Evolutionary conservation across 192 early-diverging fungal genomes (phyloP), one percentile per base, ranked within the genome.

Genomic region (Podila minutissima): DNA sequence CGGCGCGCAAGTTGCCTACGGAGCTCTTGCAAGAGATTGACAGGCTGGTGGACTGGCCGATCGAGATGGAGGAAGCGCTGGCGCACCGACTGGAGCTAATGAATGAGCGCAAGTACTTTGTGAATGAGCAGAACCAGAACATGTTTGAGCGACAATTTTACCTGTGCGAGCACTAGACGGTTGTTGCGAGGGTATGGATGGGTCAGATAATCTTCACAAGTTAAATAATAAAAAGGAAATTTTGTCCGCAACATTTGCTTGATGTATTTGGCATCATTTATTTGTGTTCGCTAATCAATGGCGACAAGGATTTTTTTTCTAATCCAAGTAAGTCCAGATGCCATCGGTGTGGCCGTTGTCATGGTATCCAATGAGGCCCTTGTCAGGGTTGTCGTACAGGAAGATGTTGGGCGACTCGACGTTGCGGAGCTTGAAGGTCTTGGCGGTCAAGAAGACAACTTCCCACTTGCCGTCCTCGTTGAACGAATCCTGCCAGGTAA

Each of bases 21-120:
- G 71, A 72, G 51, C 24, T 72, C 1, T 1, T 72, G 50, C 4
- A 22, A 6, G 26, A 38, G 28, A 65, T 72, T 22, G 33, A 72
- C 37, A 29, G n/a, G 17, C n/a, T 72, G 62, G 50, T 72, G 22
- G 62, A 58, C 29, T 72, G 71, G 62, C 71, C 71, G 2, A 72
- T 72, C n/a, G 26, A 38, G 6, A n/a, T 72, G 62, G 48, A 64
- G 15, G 62, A 72, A 55, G 62, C 71, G 4, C 37, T 48, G 19
- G 15, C 24, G 49, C 62, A 72, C 32, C 71, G 62, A 0, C 6
- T 64, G 15, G 62, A 64, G 13, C 20, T 72, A 53, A 72, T 72
- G 71, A 58, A 59, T 15, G 71, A 72, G 35, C 62, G 71, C 33
- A 59, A 58, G 53, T 65, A 29, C 8, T 38, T 72, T 64, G 62